A percentile compares a stretch with the other conserved stretches of the same genome.
Conservation (phyloP, 2,329 filamentous ascomycete genomes). For the Blastomyces gilchristii region DNA sequence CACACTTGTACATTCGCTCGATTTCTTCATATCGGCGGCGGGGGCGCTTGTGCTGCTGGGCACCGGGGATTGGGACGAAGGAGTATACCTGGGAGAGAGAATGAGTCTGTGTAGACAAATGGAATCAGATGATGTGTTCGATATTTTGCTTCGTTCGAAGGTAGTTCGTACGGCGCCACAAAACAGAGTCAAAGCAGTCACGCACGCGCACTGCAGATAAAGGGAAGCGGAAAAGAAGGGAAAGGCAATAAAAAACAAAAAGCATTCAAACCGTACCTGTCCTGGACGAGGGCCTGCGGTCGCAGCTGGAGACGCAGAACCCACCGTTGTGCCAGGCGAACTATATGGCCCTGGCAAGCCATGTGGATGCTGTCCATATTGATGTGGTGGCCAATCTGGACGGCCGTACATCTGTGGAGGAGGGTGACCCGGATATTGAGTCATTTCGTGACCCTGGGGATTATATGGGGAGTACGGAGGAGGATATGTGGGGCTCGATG, state of each 20-base stretch:
- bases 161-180: constrained; percentile 17
- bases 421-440: constrained; percentile 50
- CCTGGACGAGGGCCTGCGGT: constrained; percentile 52
- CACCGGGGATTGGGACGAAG: constrained; percentile 92
- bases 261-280: constrained; percentile 43
- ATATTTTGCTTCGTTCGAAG: constrained; percentile 13
- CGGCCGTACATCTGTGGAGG: constrained; percentile 41
- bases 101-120: constrained; percentile 39
- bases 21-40: constrained; percentile 94
- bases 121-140: constrained; percentile 20
- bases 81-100: constrained; percentile 76
- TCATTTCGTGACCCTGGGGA: constrained; percentile 73
- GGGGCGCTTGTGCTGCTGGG: constrained; percentile 93
- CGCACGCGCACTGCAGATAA: background rate
- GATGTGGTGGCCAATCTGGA: constrained; percentile 37
- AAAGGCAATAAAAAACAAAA: background rate
- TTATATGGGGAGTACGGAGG: constrained; percentile 81
- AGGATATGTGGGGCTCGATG: constrained; percentile 83
- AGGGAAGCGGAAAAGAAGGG: constrained; percentile 3
- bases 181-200: constrained; percentile 14
- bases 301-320: constrained; percentile 50
- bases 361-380: constrained; percentile 38
- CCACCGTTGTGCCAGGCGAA: constrained; percentile 47
- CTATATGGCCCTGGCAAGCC: constrained; percentile 40
- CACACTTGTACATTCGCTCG: constrained; percentile 99